Conservation (phyloP, 352 stramenopile genomes). For the Phytophthora idaei region DNA sequence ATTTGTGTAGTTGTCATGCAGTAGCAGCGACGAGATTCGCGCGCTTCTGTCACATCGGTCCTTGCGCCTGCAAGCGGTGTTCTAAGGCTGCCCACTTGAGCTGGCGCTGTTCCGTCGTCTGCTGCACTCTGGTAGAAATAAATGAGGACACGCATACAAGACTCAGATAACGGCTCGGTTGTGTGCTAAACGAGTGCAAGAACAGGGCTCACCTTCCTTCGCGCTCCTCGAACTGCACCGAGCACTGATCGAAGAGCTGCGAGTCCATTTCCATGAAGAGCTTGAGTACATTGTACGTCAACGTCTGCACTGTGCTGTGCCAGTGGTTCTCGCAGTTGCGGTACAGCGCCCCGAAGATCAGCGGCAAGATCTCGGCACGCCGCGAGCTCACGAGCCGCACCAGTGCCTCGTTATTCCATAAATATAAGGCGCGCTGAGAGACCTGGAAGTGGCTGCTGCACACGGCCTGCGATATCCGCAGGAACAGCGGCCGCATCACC, state of each 20-base stretch:
- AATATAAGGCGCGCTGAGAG: constrained; percentile 96
- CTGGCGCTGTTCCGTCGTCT: constrained; percentile 55
- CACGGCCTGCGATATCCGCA: constrained; percentile 85
- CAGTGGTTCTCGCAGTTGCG: constrained; percentile 94
- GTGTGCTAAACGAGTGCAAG: constrained; percentile 25
- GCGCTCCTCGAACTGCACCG: constrained; percentile 60
- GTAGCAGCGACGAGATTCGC: constrained; percentile 8
- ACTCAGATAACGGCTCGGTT: constrained; percentile 7
- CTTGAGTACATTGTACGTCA: constrained; percentile 85
- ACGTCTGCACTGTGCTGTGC: constrained; percentile 93
- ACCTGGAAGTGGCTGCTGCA: constrained; percentile 96
- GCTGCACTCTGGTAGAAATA: constrained; percentile 22
- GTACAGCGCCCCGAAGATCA: constrained; percentile 93
- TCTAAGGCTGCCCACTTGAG: constrained; percentile 59
- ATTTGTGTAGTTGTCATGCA: constrained; percentile 27
- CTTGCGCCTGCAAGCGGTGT: constrained; percentile 47
- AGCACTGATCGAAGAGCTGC: constrained; percentile 85
- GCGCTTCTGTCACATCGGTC: constrained; percentile 28
- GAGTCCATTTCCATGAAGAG: constrained; percentile 90
- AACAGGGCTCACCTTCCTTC: constrained; percentile 53
- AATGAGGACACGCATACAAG: neutral
- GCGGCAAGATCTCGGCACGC: constrained; percentile 93
- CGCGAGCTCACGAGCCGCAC: constrained; percentile 95
- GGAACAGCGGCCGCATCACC: constrained; percentile 81
- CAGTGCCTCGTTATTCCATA: constrained; percentile 99